Evolutionary conservation across 2,329 filamentous ascomycete species (phyloP), one percentile per base, ranked within the genome.

Genomic region (Microascus cirrosus): DNA sequence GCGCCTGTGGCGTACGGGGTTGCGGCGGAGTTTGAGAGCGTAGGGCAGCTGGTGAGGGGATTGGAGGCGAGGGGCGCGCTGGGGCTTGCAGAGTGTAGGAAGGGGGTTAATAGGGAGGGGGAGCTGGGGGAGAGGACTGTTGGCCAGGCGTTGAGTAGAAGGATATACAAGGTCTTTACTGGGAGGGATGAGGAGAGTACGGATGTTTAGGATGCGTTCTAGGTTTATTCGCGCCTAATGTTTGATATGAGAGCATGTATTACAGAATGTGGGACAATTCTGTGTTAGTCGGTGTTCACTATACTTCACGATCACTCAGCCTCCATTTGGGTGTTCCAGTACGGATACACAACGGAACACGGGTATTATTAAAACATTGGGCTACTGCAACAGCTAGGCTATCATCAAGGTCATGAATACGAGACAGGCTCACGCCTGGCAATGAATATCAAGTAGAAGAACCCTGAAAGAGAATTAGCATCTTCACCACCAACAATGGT

Each of bases 1-100:
- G 80, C 83, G 0, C 81, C 86, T 0, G 82, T 90, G 64, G 89
- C 89, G 0, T 82, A 86, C 61, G 87, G 87, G 2, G 81, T 93
- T 59, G 77, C 78, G 1, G 73, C 73, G 1, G 77, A 84, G 66
- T 90, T 85, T 67, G 74, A 72, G 1, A 81, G 72, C 5, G 79
- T 88, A 1, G 69, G 74, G 12, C 71, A 78, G 35, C 70, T 94
- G 35, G 76, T 89, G 0, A 70, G 71, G 1, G 85, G 77, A 0
- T 75, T 93, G 56, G 77, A 82, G 63, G 65, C 68, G 1, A 70
- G 77, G 7, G 89, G 89, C 0, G 83, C 83, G 6, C 66, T 76
- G 7, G 76, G 79, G 53, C 69, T 93, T n/a, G 82, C 86, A 65
- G 75, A 80, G 56, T 79, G 89, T 32, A 73, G 71, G 35, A 84